These are phyloP conservation scores for Lenzites betulinus DNA, from an alignment of 768 basidiomycete species.

Conservation along the genomic window DNA sequence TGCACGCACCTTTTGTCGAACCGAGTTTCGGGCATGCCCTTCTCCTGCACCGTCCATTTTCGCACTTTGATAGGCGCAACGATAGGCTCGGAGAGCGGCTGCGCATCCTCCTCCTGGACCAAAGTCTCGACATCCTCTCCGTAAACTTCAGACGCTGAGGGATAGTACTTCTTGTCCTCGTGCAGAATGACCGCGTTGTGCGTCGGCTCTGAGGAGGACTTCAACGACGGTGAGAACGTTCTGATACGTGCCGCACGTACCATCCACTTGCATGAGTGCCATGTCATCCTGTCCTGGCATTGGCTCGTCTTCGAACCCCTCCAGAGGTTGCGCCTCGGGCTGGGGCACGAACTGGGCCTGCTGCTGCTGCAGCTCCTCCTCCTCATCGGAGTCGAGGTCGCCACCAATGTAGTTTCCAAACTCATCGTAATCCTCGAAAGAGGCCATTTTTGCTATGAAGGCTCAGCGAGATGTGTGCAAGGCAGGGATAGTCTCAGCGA, in stretches of 20 bases:
- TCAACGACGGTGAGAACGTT: background rate
- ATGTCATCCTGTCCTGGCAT: constrained; percentile 52
- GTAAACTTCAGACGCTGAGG: constrained; percentile 88
- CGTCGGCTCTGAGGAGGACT: constrained; percentile 54
- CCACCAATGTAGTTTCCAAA: constrained; percentile 98
- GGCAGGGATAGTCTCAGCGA: constrained; percentile 7
- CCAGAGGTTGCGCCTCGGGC: constrained; percentile 52
- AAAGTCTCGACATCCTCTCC: constrained; percentile 93
- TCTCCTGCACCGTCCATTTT: constrained; percentile 94
- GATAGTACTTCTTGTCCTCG: constrained; percentile 98
- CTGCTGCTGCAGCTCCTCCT: constrained; percentile 56
- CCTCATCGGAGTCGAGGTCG: constrained; percentile 89
- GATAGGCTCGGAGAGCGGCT: constrained; percentile 93
- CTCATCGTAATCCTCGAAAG: constrained; percentile 83
- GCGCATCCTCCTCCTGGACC: constrained; percentile 98
- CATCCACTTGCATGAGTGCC: constrained; percentile 86
- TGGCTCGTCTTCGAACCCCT: constrained; percentile 78
- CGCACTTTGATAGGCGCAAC: constrained; percentile 93
- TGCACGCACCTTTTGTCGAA: constrained; percentile 93
- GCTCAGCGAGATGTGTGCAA: background rate
- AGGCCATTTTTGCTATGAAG: constrained; percentile 45
- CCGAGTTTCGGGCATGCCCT: constrained; percentile 94
- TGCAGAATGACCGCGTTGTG: constrained; percentile 88
- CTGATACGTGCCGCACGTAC: constrained; percentile 40
- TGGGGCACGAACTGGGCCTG: constrained; percentile 47